These are phyloP conservation scores for Tricholoma sp. DNA, from an alignment of 768 basidiomycete species.

Conservation along the genomic window DNA sequence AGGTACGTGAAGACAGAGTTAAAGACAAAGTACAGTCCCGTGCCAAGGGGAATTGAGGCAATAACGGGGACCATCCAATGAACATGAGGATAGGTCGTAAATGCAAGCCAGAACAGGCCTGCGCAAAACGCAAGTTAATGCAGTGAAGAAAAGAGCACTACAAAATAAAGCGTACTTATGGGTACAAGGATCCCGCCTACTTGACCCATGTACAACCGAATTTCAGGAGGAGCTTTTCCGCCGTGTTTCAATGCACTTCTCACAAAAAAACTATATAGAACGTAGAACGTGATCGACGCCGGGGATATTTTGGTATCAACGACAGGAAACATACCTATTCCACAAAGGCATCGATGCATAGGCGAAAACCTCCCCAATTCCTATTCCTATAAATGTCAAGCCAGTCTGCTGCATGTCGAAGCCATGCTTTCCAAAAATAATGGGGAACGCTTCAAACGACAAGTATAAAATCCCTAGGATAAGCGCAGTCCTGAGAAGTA, in stretches of 20 bases:
- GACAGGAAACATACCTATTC: conserved; percentile 41
- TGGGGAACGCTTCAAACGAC: conserved; percentile 56
- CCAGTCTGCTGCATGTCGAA: conserved; percentile 51
- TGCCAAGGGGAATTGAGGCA: conserved; percentile 60
- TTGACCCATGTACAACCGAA: conserved; percentile 59
- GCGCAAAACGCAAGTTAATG: conserved; percentile 22
- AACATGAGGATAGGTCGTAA: conserved; percentile 42
- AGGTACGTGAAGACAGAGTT: conserved; percentile 68
- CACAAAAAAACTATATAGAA: not conserved
- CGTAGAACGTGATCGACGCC: conserved; percentile 9
- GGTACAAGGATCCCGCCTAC: conserved; percentile 62
- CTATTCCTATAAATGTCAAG: conserved; percentile 57
- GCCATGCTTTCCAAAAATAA: conserved; percentile 44
- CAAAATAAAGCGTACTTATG: conserved; percentile 41
- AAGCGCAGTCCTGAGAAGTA: conserved; percentile 43
- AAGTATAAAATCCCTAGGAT: conserved; percentile 61
- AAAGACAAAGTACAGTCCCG: conserved; percentile 62
- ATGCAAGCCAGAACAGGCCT: conserved; percentile 62
- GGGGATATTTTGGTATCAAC: not conserved
- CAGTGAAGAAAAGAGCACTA: too few relatives aligned
- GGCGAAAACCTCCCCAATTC: conserved; percentile 48
- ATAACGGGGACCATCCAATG: conserved; percentile 68
- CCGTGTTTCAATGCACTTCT: conserved; percentile 29
- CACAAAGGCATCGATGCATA: conserved; percentile 46
- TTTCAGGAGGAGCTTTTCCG: conserved; percentile 58